Conservation (phyloP, 306 rosid genomes). For the Amphicarpaea edgeworthii region DNA sequence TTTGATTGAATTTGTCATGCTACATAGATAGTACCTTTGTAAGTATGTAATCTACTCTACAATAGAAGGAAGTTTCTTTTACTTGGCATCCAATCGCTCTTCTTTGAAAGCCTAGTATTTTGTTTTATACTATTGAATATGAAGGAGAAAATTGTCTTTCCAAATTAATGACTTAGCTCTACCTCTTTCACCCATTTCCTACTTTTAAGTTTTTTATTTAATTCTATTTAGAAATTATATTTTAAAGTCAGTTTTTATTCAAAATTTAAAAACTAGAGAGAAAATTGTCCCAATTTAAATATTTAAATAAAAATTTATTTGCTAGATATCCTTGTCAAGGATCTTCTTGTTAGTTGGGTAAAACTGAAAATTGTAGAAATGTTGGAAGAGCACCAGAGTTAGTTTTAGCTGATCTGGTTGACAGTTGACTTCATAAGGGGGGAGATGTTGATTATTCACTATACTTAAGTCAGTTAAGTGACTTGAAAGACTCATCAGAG, state of each 20-base stretch:
- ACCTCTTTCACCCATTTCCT: background rate
- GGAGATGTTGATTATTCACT: constrained; percentile 24
- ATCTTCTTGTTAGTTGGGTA: constrained; percentile 28
- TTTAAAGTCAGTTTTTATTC: background rate
- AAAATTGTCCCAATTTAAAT: background rate
- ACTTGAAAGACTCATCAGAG: constrained; percentile 27
- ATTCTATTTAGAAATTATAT: background rate
- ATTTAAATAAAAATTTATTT: background rate
- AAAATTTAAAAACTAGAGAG: background rate
- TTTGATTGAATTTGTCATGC: constrained; percentile 12
- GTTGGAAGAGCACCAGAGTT: background rate
- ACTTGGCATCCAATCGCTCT: constrained; percentile 3
- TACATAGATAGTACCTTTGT: background rate
- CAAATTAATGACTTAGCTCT: background rate
- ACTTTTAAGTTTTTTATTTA: background rate
- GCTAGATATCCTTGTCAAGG: background rate
- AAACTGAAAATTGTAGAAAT: background rate
- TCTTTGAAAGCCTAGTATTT: constrained; percentile 15
- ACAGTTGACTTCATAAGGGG: background rate
- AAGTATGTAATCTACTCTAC: background rate
- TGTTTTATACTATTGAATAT: background rate
- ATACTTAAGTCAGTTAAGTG: background rate
- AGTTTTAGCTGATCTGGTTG: background rate
- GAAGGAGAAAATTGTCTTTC: background rate
- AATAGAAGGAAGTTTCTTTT: background rate